Evolutionary conservation across 805 yeast genomes (phyloP).

Genomic region (Barnettozyma siamensis): DNA sequence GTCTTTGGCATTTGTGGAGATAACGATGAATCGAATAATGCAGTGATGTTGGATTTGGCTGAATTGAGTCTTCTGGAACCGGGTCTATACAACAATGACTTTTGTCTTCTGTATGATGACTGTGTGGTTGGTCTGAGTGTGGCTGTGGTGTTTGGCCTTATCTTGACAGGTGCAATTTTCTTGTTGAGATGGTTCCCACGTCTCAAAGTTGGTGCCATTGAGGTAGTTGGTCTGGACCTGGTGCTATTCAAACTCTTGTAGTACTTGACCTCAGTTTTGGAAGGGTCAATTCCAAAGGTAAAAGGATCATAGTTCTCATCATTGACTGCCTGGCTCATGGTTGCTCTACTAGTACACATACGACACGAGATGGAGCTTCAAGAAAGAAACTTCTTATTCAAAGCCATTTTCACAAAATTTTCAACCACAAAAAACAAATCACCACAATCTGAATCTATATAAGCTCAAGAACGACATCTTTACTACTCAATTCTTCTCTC

Average conservation of each 20-base stretch:
- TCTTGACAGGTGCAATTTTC: slow-evolving; percentile 1
- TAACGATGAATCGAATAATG: not conserved
- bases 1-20: not conserved
- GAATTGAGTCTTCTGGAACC: not conserved
- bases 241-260: not conserved
- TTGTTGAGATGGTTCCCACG: slow-evolving; percentile 6
- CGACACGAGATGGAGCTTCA: too few species aligned
- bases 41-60: not conserved
- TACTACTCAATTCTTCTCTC: too few species aligned
- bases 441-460: too few species aligned
- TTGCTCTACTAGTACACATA: not conserved
- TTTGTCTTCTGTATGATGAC: too few species aligned
- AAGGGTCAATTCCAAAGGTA: not conserved
- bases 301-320: slow-evolving; percentile 7
- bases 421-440: too few species aligned
- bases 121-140: not conserved
- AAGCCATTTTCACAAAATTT: too few species aligned
- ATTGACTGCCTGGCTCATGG: not conserved
- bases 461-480: too few species aligned
- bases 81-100: not conserved
- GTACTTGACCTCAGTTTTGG: not conserved
- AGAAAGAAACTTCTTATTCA: too few species aligned
- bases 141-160: not conserved
- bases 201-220: slow-evolving; percentile 8
- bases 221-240: slow-evolving; percentile 3